Conservation (phyloP, 2,329 filamentous ascomycete species). For the Colletotrichum karsti region DNA sequence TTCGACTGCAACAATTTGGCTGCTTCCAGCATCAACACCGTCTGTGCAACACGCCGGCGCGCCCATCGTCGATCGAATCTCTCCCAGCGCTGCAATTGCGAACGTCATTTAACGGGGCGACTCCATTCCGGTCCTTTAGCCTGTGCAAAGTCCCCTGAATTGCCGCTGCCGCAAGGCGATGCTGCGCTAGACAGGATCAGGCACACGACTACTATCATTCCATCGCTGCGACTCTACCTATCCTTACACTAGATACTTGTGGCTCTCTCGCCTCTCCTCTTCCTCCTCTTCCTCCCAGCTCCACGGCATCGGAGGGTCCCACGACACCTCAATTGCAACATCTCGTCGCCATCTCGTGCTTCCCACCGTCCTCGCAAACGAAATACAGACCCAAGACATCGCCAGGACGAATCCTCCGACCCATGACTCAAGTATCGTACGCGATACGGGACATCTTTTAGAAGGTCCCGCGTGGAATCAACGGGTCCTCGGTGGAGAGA, state of each 20-base stretch:
- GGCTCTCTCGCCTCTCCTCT: not conserved
- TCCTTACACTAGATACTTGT: not conserved
- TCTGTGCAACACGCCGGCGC: slow-evolving; percentile 12
- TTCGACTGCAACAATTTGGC: not conserved
- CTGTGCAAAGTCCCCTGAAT: slow-evolving; percentile 16
- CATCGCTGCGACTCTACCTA: not conserved
- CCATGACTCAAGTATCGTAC: slow-evolving; percentile 9
- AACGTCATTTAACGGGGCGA: slow-evolving; percentile 29
- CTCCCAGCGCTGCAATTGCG: not conserved
- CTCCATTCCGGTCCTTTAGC: slow-evolving; percentile 26
- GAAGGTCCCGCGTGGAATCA: slow-evolving; percentile 1
- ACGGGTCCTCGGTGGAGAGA: slow-evolving; percentile 26
- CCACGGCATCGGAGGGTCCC: slow-evolving; percentile 1
- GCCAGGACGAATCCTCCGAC: not conserved
- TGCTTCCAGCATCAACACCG: slow-evolving; percentile 1
- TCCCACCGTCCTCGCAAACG: not conserved
- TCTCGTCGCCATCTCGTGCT: not conserved
- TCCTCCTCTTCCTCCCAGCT: not conserved
- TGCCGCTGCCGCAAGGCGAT: not conserved
- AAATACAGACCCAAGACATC: not conserved
- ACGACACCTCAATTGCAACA: slow-evolving; percentile 15
- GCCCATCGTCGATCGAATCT: slow-evolving; percentile 18
- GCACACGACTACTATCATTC: slow-evolving; percentile 4
- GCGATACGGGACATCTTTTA: slow-evolving; percentile 5
- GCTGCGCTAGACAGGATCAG: not conserved